Base-by-base conservation (phyloP, 2,329 filamentous ascomycete genomes). In the Hypoxylon sp. region DNA sequence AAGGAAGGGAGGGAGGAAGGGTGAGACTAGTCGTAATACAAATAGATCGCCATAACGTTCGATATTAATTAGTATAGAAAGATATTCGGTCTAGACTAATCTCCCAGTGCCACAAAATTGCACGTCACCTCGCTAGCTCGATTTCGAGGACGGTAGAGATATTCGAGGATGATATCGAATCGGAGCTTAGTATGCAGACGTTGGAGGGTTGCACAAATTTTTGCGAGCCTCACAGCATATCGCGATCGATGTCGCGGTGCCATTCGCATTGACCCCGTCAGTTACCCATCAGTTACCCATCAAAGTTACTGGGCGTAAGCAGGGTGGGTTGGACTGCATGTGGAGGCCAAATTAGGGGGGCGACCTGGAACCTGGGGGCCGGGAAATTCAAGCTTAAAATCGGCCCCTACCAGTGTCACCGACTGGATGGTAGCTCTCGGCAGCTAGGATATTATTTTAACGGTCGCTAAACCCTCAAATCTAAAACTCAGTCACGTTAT, bases 221-320 rank as follows among this genome's bases (percentile, higher is more conserved):
- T 66, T 53, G 58, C 46, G 31, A 53, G 47, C 29, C 33, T 61
- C 13, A 26, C 24, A 22, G 39, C 14, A 65, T 31, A 44, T 69
- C 62, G 66, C 66, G 66, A 59, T 69, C 62, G 48, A 63, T 54
- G 58, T 66, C 66, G 66, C 66, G 58, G 48, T 46, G 26, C 47
- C 5, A 44, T 64, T 42, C 39, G 58, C 64, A 54, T 39, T 59
- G 53, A 29, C 53, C 48, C 52, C 52, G 61, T 62, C 55, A 63
- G 33, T 13, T 48, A 33, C 31, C 31, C 44, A 31, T 62, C 55
- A 63, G 33, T 13, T 48, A 33, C 31, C 31, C 44, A 31, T 48
- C 42, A 59, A 59, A 6, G 35, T 53, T 58, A 26, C 37, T 47
- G 50, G 59, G 33, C 39, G 48, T 50, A 46, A 35, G 59, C 59